Base-by-base conservation (phyloP, 2,329 filamentous ascomycete species). In the Aureobasidium zeae region DNA sequence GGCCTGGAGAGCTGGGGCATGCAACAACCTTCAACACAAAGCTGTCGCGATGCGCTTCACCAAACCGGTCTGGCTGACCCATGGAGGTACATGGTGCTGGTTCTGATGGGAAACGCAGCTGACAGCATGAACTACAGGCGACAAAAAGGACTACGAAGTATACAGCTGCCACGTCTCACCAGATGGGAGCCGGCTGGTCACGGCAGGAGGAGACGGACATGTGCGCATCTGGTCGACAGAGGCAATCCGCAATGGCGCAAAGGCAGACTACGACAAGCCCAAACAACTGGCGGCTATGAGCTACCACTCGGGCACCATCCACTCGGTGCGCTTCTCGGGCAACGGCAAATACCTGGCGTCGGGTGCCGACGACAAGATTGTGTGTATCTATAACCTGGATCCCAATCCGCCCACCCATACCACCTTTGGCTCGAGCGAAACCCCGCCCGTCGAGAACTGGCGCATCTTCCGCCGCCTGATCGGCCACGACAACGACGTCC, bases 171-270 rank as follows among this genome's bases (percentile, higher is more conserved):
- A 96, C 71, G 80, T 98, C 52, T 98, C 91, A 20, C 86, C 91
- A 11, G 91, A 98, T 67, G 91, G 89, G 53, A 82, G 79, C 59
- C 79, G 91, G 52, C 75, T 98, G 46, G 91, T 89, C 36, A 96
- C 91, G 15, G 91, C 89, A 49, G 91, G 88, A 56, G 89, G 91
- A 74, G 91, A 98, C 72, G 89, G 91, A 59, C 86, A 95, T 63
- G 91, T 98, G 49, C 83, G 93, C 51, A 85, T 98, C 55, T 98
- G 91, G 91, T 95, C 89, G 16, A 95, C 86, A 47, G 89, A 96
- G 55, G 83, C 91, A 45, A 86, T 98, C 59, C 81, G 86, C 61
- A 84, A 86, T 55, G 81, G 86, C 49, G 74, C 79, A 51, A 77
- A 89, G 52, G 68, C 77, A 24, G 72, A 73, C 48, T 88, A 81